Evolutionary conservation across 2,329 filamentous ascomycete genomes (phyloP), one percentile per base, ranked within the genome.

Genomic region (Moelleriella libera): DNA sequence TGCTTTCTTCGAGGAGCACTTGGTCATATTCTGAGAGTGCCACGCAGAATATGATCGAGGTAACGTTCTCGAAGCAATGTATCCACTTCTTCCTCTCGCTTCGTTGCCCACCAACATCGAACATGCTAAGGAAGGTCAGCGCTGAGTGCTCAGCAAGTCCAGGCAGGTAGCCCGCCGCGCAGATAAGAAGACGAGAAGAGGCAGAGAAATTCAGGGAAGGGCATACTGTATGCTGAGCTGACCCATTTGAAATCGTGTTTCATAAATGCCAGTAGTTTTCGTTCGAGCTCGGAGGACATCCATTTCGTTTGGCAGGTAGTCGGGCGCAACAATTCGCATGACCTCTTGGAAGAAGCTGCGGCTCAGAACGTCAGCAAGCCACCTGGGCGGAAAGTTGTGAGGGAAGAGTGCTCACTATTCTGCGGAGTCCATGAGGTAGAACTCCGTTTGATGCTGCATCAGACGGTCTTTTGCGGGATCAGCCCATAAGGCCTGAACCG

Each of bases 61-160:
- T 98, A 58, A 98, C 92, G 58, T 97, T 97, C 66, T 98, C 92
- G 65, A 98, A 98, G 70, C 92, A 98, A 69, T 98, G 92, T 62
- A 98, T 98, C 92, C 92, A 98, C 71, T 98, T 98, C 74, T 98
- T 98, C 52, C 92, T 80, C 68, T 98, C 92, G 65, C 90, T 97
- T 62, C 92, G 76, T 68, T 98, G 92, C 29, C 92, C 92, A 52
- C 92, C 92, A 5, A 98, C 92, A 64, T 98, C 92, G 62, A 98
- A 98, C 92, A 98, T 98, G 70, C 90, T 97, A 61, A 29, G 47
- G 41, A 10, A 39, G 3, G 51, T 62, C 43, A 63, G 58, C 46
- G 45, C 44, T 41, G 10, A 45, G n/a, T 28, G 28, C 5, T 39
- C 12, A 3, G 12, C 2, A 39, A 39, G 8, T 21, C 21, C 21